Evolutionary conservation across 2,329 filamentous ascomycete genomes (phyloP), one percentile per base, ranked within the genome.

Genomic region (Cytospora piceicola): DNA sequence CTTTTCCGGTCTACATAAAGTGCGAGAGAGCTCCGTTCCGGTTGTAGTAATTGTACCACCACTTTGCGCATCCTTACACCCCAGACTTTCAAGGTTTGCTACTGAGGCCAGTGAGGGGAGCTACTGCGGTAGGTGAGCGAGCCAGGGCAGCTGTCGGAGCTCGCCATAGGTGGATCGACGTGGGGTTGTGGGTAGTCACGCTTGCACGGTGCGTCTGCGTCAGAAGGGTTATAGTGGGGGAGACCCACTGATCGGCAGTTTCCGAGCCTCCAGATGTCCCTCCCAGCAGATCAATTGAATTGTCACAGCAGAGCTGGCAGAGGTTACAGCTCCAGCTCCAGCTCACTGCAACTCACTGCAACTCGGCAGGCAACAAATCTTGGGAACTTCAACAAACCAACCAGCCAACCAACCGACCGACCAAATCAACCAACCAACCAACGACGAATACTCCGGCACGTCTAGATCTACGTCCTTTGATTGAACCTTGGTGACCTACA

Each of bases 171-270:
- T 42, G 39, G 39, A 42, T 42, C 17, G 4, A 42, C 39, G 15
- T 20, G 39, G 39, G 39, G 17, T 42, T 42, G 39, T 42, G 39
- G 39, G 39, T 42, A 20, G 17, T 42, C 39, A 42, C 39, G 39
- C 39, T n/a, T n/a, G 39, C 39, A 42, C 39, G 39, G 46, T 49
- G 46, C 46, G 11, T 24, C 20, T 20, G 42, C 20, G 20, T 29
- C n/a, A 42, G 30, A 49, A 46, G 34, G 34, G 52, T 56, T 62
- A 54, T 49, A 58, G 54, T 53, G 61, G 60, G 53, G 36, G 3
- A n/a, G 22, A 36, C 17, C 22, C 36, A 51, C 27, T 54, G 60
- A 51, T 36, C 60, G 42, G 60, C 60, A 62, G 46, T 24, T 46
- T n/a, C 42, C n/a, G 42, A 46, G 8, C n/a, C n/a, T n/a, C n/a